These are phyloP conservation scores for Mycena capillaripes DNA, from an alignment of 768 basidiomycete genomes.

Conservation along the genomic window DNA sequence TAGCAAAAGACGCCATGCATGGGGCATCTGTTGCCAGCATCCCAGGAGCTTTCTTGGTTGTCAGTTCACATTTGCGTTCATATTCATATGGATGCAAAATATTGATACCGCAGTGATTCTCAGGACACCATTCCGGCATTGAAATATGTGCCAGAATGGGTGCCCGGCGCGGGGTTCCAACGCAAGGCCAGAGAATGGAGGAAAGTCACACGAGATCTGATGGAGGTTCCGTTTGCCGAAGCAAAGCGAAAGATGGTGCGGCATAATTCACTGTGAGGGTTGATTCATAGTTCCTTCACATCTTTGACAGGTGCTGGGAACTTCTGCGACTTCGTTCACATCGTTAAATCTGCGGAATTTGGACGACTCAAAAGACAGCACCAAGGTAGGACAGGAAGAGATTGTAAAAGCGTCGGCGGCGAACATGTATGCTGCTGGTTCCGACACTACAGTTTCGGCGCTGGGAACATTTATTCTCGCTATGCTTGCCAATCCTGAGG, in stretches of 20 bases:
- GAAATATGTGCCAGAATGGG: conserved; percentile 51
- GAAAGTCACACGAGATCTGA: conserved; percentile 48
- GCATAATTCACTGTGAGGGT: neutral
- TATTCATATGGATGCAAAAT: neutral
- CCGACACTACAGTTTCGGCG: neutral
- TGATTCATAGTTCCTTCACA: too few relatives aligned
- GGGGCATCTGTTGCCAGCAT: conserved; percentile 39
- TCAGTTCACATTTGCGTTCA: conserved; percentile 23
- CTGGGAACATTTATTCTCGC: neutral
- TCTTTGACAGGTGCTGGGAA: neutral
- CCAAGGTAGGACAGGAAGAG: neutral
- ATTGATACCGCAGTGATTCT: neutral
- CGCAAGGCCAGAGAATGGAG: conserved; percentile 51
- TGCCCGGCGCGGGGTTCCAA: conserved; percentile 62
- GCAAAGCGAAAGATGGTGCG: conserved; percentile 52
- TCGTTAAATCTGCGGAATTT: neutral
- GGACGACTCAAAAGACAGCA: neutral
- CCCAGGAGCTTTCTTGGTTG: conserved; percentile 49
- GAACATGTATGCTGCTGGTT: neutral
- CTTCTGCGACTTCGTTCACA: neutral
- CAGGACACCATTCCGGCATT: conserved; percentile 32
- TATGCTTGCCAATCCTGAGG: neutral
- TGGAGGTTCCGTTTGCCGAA: conserved; percentile 54
- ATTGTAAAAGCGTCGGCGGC: neutral
- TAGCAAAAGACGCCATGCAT: conserved; percentile 43